Base-by-base conservation (phyloP, 2,329 filamentous ascomycete genomes). In the Lachnellula cervina region DNA sequence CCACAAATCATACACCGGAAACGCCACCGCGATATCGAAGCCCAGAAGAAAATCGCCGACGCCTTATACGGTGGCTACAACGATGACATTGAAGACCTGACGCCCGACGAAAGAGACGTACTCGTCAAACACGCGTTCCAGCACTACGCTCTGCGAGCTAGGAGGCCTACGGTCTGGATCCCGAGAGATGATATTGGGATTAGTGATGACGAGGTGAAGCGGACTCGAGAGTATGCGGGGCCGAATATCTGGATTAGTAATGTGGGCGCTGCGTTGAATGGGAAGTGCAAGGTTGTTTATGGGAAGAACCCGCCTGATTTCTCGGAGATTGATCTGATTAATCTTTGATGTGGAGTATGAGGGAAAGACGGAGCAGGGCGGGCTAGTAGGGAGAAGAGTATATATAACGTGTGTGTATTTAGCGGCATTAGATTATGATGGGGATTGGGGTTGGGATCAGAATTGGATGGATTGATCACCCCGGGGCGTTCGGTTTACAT, bases 11-110 rank as follows among this genome's bases (percentile, higher is more conserved):
- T 19, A 21, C 50, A 45, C 5, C 69, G 71, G 19, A 62, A 75
- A 28, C 78, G 79, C 4, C 72, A 75, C 59, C 78, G 77, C 57
- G 88, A 92, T 63, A 72, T 89, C 2, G 89, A 94, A 70, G 82
- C 83, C 0, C 89, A 93, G 71, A 81, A 76, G 35, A 69, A 77
- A 8, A 87, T 93, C 25, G 88, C 88, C 6, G 86, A 91, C 49
- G 88, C 91, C 2, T 78, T 97, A 2, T 99, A 92, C 70, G 87
- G 89, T 21, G 89, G 89, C 4, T 89, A 92, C 65, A 86, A 93
- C 62, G 93, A 97, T 67, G 92, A 96, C 75, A 86, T 99, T 60
- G 93, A 97, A 71, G 94, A 99, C 69, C 77, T 99, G 49, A 94
- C 90, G 1, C 90, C 91, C 0, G 89, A 93, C 17, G 90, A 97